phyloP scores from a whole-genome alignment of 768 basidiomycete genomes.

The Amanita molliuscula region DNA sequence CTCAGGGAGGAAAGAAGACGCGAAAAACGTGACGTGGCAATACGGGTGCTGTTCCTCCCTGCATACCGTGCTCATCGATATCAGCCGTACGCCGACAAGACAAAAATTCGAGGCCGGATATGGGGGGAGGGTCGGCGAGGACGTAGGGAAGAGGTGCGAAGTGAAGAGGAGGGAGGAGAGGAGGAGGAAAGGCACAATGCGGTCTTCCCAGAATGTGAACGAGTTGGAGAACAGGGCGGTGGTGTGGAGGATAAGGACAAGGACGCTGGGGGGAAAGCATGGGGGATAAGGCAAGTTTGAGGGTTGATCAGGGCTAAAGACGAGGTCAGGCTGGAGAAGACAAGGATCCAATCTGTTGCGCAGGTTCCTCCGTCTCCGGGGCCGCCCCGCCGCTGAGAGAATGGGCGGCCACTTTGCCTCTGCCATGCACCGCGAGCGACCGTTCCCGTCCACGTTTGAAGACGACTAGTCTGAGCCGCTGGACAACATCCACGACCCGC shows the following conservation, averaged over 20 bases:
- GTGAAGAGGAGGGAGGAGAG: constrained; percentile 56
- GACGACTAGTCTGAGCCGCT: constrained; percentile 66
- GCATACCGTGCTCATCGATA: constrained; percentile 78
- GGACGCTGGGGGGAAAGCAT: constrained; percentile 29
- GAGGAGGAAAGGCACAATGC: constrained; percentile 65
- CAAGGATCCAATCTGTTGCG: constrained; percentile 34
- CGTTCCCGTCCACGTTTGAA: constrained; percentile 70
- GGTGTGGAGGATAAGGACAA: constrained; percentile 59
- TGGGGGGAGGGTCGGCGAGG: constrained; percentile 52
- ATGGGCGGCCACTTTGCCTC: constrained; percentile 59
- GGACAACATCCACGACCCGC: constrained; percentile 27
- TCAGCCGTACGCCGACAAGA: constrained; percentile 64
- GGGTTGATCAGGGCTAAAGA: constrained; percentile 28
- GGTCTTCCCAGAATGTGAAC: constrained; percentile 97
- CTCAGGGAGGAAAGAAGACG: constrained; percentile 56
- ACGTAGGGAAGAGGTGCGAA: constrained; percentile 39
- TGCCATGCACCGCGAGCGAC: constrained; percentile 54
- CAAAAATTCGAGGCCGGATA: constrained; percentile 70
- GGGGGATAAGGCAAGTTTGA: constrained; percentile 26
- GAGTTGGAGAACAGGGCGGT: constrained; percentile 86
- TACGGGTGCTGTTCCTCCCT: constrained; percentile 90
- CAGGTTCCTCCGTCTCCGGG: constrained; percentile 23
- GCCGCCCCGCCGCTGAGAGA: constrained; percentile 32
- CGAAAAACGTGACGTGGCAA: constrained; percentile 86
- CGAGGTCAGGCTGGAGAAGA: constrained; percentile 28